Evolutionary conservation across 129 eudicot genomes (phyloP).

Genomic region (Deinandra increscens): DNA sequence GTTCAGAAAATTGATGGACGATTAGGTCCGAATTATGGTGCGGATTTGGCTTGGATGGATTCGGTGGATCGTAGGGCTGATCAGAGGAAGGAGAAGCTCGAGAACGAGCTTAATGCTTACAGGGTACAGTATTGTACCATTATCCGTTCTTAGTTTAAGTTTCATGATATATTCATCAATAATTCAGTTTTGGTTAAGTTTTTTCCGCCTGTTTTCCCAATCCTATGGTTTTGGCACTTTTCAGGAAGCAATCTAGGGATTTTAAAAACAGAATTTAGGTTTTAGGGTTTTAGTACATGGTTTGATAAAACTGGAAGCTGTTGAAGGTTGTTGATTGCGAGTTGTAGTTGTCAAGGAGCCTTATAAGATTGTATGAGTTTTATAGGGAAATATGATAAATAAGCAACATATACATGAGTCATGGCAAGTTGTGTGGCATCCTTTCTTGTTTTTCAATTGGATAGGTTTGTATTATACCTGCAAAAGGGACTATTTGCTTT

Average conservation of each 20-base stretch:
- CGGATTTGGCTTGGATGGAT: slow-evolving; percentile 64
- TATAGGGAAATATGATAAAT: neutral
- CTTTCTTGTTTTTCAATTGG: neutral
- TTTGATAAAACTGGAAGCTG: slow-evolving; percentile 8
- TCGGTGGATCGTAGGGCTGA: slow-evolving; percentile 82
- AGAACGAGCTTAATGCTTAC: slow-evolving; percentile 90
- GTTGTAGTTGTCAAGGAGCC: slow-evolving; percentile 9
- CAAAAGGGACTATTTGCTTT: neutral
- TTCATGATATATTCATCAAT: neutral
- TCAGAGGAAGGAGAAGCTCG: slow-evolving; percentile 84
- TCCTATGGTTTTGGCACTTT: neutral
- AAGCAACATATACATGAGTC: neutral
- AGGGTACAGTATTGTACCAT: slow-evolving; percentile 60
- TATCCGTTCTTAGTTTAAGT: neutral
- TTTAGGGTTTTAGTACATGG: slow-evolving; percentile 8
- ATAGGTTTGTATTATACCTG: neutral
- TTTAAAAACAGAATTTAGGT: neutral
- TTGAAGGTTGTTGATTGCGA: slow-evolving; percentile 3
- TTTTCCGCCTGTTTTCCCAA: neutral
- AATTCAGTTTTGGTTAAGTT: neutral
- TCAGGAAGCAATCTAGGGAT: neutral
- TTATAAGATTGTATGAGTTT: neutral
- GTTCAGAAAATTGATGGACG: slow-evolving; percentile 78
- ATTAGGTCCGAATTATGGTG: slow-evolving; percentile 56
- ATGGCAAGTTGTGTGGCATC: neutral